Evolutionary conservation across 2,329 filamentous ascomycete species (phyloP).

Genomic region (Fusarium oligoseptatum): DNA sequence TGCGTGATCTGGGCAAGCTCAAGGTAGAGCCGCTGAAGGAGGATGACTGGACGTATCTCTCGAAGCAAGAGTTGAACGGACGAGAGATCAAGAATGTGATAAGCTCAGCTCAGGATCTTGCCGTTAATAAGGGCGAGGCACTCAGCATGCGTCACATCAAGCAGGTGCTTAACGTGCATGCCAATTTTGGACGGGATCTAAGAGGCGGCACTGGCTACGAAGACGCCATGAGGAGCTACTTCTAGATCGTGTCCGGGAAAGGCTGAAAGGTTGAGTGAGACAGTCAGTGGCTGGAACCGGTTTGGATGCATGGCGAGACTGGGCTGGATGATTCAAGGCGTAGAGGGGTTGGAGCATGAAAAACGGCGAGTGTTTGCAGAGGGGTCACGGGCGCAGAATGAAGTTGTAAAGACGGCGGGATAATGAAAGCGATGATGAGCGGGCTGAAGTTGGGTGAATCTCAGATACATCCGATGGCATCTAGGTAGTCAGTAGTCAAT

Average conservation of each 20-base stretch:
- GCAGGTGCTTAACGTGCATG: constrained; percentile 85
- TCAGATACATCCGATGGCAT: background rate
- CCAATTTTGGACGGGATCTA: constrained; percentile 86
- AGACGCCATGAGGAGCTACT: constrained; percentile 88
- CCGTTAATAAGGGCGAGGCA: constrained; percentile 78
- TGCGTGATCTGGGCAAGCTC: constrained; percentile 73
- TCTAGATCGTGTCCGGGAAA: constrained; percentile 51
- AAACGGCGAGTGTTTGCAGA: background rate
- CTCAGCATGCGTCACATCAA: constrained; percentile 85
- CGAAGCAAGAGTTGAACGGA: constrained; percentile 73
- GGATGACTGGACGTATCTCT: constrained; percentile 75
- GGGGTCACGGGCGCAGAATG: background rate
- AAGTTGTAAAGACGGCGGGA: background rate
- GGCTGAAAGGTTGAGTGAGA: constrained; percentile 4
- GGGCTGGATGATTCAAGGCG: background rate
- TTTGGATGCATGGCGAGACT: background rate
- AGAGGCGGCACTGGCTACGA: constrained; percentile 84
- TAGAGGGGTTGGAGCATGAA: background rate
- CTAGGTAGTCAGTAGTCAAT: background rate
- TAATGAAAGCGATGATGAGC: background rate
- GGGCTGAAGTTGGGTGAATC: background rate
- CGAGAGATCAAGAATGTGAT: constrained; percentile 90
- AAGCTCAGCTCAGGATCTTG: constrained; percentile 84
- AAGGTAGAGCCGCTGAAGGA: constrained; percentile 73
- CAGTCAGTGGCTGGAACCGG: constrained; percentile 2